Conservation (phyloP, 257 asterid species). For the Gynochthodes officinalis region DNA sequence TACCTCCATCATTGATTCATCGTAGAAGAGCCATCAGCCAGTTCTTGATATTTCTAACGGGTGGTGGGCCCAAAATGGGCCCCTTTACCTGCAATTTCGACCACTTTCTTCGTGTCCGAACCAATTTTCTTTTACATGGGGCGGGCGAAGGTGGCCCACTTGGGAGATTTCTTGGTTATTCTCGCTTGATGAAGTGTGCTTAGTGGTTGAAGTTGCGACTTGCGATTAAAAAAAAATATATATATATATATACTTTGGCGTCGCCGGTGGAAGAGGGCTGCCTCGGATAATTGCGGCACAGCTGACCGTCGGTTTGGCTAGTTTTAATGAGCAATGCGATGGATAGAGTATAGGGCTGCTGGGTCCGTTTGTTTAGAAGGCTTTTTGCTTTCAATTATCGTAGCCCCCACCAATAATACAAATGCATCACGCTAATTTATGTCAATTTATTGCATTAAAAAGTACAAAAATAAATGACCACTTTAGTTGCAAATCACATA, state of each 20-base stretch:
- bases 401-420: not conserved
- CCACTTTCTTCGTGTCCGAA: conserved; percentile 32
- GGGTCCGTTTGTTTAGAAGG: not conserved
- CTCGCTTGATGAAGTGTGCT: conserved; percentile 37
- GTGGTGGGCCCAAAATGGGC: conserved; percentile 39
- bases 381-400: not conserved
- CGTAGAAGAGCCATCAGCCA: too few species aligned
- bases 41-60: not conserved
- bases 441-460: too few species aligned
- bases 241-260: too few species aligned
- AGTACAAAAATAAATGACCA: too few species aligned
- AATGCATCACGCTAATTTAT: too few species aligned
- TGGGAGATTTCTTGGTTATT: conserved; percentile 39
- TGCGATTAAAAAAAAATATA: too few species aligned
- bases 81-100: conserved; percentile 23
- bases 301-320: conserved; percentile 15
- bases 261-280: conserved; percentile 2
- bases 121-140: conserved; percentile 38
- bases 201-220: conserved; percentile 29
- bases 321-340: conserved; percentile 8
- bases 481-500: too few species aligned
- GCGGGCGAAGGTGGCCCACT: conserved; percentile 33
- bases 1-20: conserved; percentile 39
- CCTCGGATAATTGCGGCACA: conserved; percentile 16
- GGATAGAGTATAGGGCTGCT: too few species aligned